Conservation (phyloP, 495 filamentous ascomycete genomes). For the Penicillium waksmanii region DNA sequence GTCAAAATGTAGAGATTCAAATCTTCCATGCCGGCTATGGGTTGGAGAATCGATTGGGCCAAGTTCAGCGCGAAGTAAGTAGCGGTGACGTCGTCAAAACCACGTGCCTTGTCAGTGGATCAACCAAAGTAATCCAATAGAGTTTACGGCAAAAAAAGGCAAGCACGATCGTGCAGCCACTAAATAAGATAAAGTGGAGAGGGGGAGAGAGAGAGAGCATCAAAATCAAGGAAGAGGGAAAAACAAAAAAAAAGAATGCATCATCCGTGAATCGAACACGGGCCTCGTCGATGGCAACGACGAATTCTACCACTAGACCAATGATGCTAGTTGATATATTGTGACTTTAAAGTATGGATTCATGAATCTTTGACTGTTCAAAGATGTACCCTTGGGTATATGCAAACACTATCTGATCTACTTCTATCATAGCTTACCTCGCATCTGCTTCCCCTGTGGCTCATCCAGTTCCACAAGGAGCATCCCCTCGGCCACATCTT, state of each 20-base stretch:
- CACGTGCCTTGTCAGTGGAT: conserved; percentile 15
- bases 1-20: conserved; percentile 75
- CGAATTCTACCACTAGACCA: conserved; percentile 65
- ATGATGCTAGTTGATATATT: conserved; percentile 43
- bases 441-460: conserved; percentile 13
- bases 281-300: conserved; percentile 64
- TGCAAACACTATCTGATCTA: too few relatives aligned
- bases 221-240: background rate
- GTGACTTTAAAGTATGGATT: background rate
- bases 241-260: conserved; percentile 31
- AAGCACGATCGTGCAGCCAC: background rate
- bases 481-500: conserved; percentile 63
- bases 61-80: background rate
- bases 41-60: background rate
- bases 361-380: too few relatives aligned
- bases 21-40: conserved; percentile 41
- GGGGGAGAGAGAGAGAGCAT: background rate
- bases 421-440: conserved; percentile 34
- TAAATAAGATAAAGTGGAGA: background rate
- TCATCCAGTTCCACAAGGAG: conserved; percentile 55
- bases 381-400: too few relatives aligned
- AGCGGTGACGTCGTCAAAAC: conserved; percentile 22
- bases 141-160: background rate
- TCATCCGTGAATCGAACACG: conserved; percentile 63
- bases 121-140: background rate